Percentiles rank a stretch among this genome's conserved stretches.
Evolutionary conservation across 2,329 filamentous ascomycete genomes (phyloP).

Genomic region (Phialemoniopsis sp.): DNA sequence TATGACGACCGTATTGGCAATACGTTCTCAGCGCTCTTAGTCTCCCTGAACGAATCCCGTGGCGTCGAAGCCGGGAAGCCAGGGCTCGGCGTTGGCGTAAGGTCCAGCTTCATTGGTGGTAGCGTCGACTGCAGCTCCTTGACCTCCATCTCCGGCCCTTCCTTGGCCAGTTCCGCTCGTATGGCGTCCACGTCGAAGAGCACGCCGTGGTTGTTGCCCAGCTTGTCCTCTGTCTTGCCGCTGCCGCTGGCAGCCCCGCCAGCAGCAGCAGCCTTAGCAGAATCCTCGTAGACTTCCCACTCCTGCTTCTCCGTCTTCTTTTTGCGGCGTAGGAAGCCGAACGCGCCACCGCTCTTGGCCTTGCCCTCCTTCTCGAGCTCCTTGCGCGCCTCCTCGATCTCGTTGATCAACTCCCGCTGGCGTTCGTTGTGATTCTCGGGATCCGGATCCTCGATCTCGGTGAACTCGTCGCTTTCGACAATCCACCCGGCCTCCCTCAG

Average conservation of each 20-base stretch:
- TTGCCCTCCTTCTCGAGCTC: conserved; percentile 78
- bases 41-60: conserved; percentile 33
- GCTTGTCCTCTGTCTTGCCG: conserved; percentile 41
- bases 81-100: conserved; percentile 22
- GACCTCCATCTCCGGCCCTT: conserved; percentile 55
- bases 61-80: conserved; percentile 24
- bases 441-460: conserved; percentile 94
- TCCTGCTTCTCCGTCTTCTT: conserved; percentile 79
- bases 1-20: conserved; percentile 14
- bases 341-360: conserved; percentile 50
- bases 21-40: conserved; percentile 39
- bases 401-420: conserved; percentile 89
- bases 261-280: conserved; percentile 29
- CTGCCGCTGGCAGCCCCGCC: conserved; percentile 19
- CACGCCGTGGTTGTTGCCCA: conserved; percentile 57
- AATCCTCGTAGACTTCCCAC: conserved; percentile 92
- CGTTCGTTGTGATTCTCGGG: conserved; percentile 86
- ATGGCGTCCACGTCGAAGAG: conserved; percentile 97
- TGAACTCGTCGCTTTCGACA: conserved; percentile 90
- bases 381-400: conserved; percentile 91
- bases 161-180: conserved; percentile 73
- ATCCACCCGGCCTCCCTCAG: conserved; percentile 86
- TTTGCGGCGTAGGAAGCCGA: conserved; percentile 77
- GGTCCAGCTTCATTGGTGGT: conserved; percentile 80
- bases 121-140: conserved; percentile 84